phyloP scores from a whole-genome alignment of 2,329 filamentous ascomycete species.

The Aureobasidium sp. region DNA sequence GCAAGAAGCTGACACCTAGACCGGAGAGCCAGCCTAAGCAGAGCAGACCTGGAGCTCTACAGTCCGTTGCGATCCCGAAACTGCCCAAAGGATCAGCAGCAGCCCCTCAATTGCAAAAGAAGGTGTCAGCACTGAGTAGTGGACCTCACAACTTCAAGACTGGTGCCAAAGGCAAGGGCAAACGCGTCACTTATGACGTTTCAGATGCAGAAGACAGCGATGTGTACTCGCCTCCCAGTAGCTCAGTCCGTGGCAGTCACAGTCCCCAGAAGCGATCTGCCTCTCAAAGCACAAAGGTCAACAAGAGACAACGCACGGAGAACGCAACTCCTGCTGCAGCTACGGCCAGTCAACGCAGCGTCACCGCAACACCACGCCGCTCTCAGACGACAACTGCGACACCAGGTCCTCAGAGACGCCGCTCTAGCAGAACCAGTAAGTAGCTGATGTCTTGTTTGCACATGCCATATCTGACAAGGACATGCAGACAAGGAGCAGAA shows the following conservation, averaged over 20 bases:
- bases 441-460: neutral
- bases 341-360: neutral
- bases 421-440: neutral
- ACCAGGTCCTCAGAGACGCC: neutral
- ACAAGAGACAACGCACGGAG: neutral
- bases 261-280: neutral
- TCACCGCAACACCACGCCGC: neutral
- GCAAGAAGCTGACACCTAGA: neutral
- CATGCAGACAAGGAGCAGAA: neutral
- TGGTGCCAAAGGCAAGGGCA: neutral
- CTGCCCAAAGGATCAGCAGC: neutral
- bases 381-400: neutral
- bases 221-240: neutral
- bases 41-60: neutral
- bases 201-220: neutral
- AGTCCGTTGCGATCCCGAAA: neutral
- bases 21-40: neutral
- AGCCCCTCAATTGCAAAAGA: neutral
- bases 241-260: neutral
- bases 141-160: slow-evolving; percentile 9
- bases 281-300: neutral
- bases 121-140: slow-evolving; percentile 4
- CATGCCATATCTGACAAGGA: neutral
- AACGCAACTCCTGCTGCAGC: neutral
- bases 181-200: neutral